A percentile compares a stretch with the other conserved stretches of the same genome.
Evolutionary conservation across 768 basidiomycete species (phyloP).

Genomic region (Termitomyces sp.): DNA sequence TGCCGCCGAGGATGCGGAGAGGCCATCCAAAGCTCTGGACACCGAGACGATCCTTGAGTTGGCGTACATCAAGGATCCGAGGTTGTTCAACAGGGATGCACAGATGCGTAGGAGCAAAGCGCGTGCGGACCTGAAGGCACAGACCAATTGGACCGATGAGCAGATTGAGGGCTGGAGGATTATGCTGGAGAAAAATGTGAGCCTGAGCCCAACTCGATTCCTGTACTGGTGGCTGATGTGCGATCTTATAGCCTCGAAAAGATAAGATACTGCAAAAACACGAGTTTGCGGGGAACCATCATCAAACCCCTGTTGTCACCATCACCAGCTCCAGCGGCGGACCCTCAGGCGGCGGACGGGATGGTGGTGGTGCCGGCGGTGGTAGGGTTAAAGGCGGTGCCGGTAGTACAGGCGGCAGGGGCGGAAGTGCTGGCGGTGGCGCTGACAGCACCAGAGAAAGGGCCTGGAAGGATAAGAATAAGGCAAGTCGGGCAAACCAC

Average conservation of each 20-base stretch:
- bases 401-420: slow-evolving; percentile 34
- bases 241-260: slow-evolving; percentile 57
- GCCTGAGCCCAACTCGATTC: slow-evolving; percentile 24
- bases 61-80: slow-evolving; percentile 74
- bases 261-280: slow-evolving; percentile 74
- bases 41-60: slow-evolving; percentile 71
- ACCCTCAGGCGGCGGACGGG: slow-evolving; percentile 30
- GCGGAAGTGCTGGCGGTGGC: slow-evolving; percentile 35
- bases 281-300: slow-evolving; percentile 70
- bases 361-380: slow-evolving; percentile 37
- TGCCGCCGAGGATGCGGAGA: slow-evolving; percentile 33
- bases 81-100: slow-evolving; percentile 74
- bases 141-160: slow-evolving; percentile 78
- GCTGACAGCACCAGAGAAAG: slow-evolving; percentile 49
- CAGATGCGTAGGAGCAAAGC: slow-evolving; percentile 69
- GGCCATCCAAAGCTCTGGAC: slow-evolving; percentile 22
- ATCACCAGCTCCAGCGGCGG: slow-evolving; percentile 7
- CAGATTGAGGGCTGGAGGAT: slow-evolving; percentile 93
- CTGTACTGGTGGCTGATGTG: neutral
- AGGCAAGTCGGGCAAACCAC: slow-evolving; percentile 70
- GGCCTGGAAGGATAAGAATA: slow-evolving; percentile 76
- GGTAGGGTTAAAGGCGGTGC: slow-evolving; percentile 25
- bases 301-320: slow-evolving; percentile 10
- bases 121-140: slow-evolving; percentile 60
- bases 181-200: slow-evolving; percentile 86